Conservation (phyloP, 116 monocot species). For the Phalaenopsis hybrid region DNA sequence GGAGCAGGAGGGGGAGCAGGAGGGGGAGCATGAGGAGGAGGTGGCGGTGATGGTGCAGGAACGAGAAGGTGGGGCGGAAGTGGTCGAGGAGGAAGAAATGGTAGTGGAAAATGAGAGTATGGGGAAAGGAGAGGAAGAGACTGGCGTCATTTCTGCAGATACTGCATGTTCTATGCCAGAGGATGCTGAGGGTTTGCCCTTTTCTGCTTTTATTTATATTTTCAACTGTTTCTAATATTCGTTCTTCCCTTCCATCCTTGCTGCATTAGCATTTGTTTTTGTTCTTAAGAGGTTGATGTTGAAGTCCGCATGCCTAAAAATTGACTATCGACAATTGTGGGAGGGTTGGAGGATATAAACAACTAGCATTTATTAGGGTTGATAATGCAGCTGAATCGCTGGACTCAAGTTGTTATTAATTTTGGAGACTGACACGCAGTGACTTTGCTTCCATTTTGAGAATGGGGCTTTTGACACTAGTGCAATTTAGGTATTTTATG, state of each 20-base stretch:
- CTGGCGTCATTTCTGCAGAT: not conserved
- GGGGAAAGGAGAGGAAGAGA: not conserved
- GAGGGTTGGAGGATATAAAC: not conserved
- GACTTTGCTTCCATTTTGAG: not conserved
- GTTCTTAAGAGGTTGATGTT: not conserved
- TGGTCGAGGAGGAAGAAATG: not conserved
- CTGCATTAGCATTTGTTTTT: not conserved
- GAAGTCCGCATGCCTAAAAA: not conserved
- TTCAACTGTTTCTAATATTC: not conserved
- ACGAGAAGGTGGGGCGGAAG: not conserved
- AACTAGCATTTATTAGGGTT: not conserved
- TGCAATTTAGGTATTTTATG: not conserved
- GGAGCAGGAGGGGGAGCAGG: not conserved
- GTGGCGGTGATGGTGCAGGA: not conserved
- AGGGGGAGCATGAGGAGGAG: not conserved
- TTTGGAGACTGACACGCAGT: not conserved
- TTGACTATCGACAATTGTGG: not conserved
- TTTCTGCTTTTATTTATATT: not conserved
- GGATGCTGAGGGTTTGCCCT: conserved; percentile 6
- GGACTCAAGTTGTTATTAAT: not conserved
- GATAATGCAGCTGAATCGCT: not conserved
- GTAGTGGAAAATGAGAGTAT: not conserved
- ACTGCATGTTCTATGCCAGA: not conserved
- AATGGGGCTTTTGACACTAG: not conserved
- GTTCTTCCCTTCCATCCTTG: not conserved